These are phyloP conservation scores for Pezicula carpinea DNA, from an alignment of 2,329 filamentous ascomycete genomes.

Conservation along the genomic window DNA sequence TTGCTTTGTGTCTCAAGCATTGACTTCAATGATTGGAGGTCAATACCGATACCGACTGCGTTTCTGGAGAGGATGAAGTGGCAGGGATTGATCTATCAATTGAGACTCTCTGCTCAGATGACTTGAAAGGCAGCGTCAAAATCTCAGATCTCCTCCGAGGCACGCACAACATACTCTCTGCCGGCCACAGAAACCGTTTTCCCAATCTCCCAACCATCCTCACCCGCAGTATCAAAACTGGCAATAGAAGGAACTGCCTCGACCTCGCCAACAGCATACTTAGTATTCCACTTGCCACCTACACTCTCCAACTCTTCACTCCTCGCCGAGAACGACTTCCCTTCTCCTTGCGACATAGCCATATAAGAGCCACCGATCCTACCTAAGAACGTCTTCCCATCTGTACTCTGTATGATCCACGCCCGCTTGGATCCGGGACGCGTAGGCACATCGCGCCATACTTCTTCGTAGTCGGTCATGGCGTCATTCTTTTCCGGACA, in stretches of 20 bases:
- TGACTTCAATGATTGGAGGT: too few species aligned
- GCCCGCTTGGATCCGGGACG: slow-evolving; percentile 4
- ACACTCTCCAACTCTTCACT: slow-evolving; percentile 13
- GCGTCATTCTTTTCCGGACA: slow-evolving; percentile 30
- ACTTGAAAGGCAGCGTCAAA: too few species aligned
- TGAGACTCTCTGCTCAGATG: too few species aligned
- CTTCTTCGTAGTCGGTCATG: slow-evolving; percentile 20
- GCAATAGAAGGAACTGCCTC: slow-evolving; percentile 7
- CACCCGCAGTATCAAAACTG: slow-evolving; percentile 3
- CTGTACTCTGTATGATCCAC: slow-evolving; percentile 15
- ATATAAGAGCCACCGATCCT: slow-evolving; percentile 13
- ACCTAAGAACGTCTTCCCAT: slow-evolving; percentile 11
- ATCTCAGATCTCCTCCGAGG: neutral
- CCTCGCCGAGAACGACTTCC: slow-evolving; percentile 8
- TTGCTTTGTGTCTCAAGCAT: too few species aligned
- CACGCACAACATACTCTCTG: slow-evolving; percentile 10
- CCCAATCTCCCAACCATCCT: slow-evolving; percentile 12
- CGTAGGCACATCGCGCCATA: slow-evolving; percentile 11
- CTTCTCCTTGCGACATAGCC: slow-evolving; percentile 9
- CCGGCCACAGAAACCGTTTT: slow-evolving; percentile 6
- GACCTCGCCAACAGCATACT: slow-evolving; percentile 12
- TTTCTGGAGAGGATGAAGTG: too few species aligned
- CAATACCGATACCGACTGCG: too few species aligned
- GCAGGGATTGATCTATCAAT: too few species aligned
- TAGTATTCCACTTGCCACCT: slow-evolving; percentile 7